Conservation (phyloP, 345 rosid species). For the Sisymbrium irio region DNA sequence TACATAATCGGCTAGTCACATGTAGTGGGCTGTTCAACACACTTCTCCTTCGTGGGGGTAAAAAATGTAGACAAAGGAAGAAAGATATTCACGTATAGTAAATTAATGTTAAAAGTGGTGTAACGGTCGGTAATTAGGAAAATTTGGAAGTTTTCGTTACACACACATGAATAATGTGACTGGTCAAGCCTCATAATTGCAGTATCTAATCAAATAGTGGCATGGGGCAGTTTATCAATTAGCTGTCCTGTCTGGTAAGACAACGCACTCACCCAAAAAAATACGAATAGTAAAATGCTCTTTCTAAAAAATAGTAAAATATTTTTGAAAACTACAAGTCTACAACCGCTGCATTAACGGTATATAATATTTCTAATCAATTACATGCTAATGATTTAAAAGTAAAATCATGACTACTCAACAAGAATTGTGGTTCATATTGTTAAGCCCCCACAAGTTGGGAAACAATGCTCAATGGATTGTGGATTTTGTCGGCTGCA, state of each 20-base stretch:
- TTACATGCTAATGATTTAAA: background rate
- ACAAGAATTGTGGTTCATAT: background rate
- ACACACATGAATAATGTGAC: constrained; percentile 13
- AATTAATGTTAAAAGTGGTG: too few relatives aligned
- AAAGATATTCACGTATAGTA: too few relatives aligned
- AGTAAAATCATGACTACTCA: background rate
- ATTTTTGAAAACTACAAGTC: background rate
- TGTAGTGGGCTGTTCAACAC: background rate
- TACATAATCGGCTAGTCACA: background rate
- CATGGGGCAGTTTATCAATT: background rate
- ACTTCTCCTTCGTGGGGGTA: background rate
- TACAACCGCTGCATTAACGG: background rate
- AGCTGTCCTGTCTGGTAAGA: background rate
- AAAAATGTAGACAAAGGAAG: background rate
- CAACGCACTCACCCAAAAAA: background rate
- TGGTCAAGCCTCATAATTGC: background rate
- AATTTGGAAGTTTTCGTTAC: background rate
- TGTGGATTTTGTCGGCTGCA: constrained; percentile 2
- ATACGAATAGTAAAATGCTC: background rate
- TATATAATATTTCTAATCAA: background rate
- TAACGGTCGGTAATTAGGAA: background rate
- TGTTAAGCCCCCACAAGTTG: constrained; percentile 14
- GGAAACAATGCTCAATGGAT: constrained; percentile 2
- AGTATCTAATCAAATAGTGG: background rate
- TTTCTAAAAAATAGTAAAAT: background rate